Base-by-base conservation (phyloP, 1,284 basidiomycete genomes). In the Papiliotrema terrestris region DNA sequence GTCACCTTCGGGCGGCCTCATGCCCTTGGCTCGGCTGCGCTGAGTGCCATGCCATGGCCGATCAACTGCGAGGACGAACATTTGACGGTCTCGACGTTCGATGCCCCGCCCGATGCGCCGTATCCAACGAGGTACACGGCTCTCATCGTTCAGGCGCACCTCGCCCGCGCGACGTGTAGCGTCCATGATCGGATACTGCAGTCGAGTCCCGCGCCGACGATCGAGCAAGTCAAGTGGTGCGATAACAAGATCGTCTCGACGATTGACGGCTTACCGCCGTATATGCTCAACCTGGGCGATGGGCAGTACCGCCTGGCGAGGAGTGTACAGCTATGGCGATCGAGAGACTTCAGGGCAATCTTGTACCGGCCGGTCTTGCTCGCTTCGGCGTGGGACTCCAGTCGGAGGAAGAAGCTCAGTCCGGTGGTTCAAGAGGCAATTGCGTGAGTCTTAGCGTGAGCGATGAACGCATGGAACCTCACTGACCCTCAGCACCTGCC, bases 341-440 rank as follows among this genome's bases (percentile, higher is more conserved):
- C 53, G 9, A 46, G 64, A 17, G 60, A 66, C 35, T 52, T 62
- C 26, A 23, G 58, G 3, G 53, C 62, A 15, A 64, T 66, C 25
- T 51, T 66, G 19, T 64, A 62, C 47, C 55, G 62, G 8, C 64
- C 64, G 2, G 58, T 64, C 17, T 54, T 66, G 23, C 57, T 66
- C 6, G 53, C 62, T 9, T 62, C 60, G 8, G 64, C 64, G 2
- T 66, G 64, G 64, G 56, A 61, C 45, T 44, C 59, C 17, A 59
- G 46, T 15, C 29, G 51, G 36, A 52, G 54, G n/a, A 52, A 57
- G n/a, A 45, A 54, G 17, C 49, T 56, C 29, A 47, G 45, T 17
- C 20, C 56, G 14, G 55, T 43, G 17, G 42, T 63, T 19, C 43
- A 50, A 14, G 53, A 61, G 14, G 57, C 56, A 3, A 63, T 66